Evolutionary conservation across 2,329 filamentous ascomycete genomes (phyloP).

Genomic region (Pleochaeta shiraiana): DNA sequence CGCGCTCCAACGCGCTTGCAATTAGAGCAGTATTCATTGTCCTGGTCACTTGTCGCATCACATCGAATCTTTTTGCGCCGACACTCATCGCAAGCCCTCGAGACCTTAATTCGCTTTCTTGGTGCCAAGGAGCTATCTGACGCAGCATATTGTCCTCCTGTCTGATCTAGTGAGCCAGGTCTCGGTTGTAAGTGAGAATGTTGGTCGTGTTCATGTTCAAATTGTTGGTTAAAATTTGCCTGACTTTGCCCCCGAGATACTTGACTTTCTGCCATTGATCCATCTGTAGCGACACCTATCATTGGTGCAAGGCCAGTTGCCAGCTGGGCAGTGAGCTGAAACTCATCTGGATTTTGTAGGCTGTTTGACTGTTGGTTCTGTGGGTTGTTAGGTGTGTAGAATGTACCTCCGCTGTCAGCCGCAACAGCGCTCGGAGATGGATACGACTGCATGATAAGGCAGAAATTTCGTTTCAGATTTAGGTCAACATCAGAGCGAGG

Average conservation of each 20-base stretch:
- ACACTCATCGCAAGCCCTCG: conserved; percentile 74
- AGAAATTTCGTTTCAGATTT: not conserved
- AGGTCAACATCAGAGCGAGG: conserved; percentile 10
- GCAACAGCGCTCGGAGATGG: conserved; percentile 15
- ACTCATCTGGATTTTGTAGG: conserved; percentile 21
- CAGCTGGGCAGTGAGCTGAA: conserved; percentile 24
- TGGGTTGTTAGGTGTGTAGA: conserved; percentile 15
- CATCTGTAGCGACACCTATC: conserved; percentile 20
- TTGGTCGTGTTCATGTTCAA: conserved; percentile 16
- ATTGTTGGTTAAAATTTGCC: conserved; percentile 20
- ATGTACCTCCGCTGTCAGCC: conserved; percentile 13
- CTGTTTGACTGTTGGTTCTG: conserved; percentile 13
- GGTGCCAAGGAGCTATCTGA: conserved; percentile 27
- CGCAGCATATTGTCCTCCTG: conserved; percentile 26
- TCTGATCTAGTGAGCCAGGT: conserved; percentile 14
- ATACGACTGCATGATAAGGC: conserved; percentile 10
- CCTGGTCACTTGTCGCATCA: conserved; percentile 55
- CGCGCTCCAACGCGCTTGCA: conserved; percentile 54
- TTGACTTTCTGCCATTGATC: conserved; percentile 20
- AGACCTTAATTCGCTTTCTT: conserved; percentile 66
- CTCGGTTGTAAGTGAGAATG: conserved; percentile 9
- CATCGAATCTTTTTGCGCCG: conserved; percentile 80
- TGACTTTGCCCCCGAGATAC: conserved; percentile 16
- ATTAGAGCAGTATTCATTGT: conserved; percentile 56
- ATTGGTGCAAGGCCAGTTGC: conserved; percentile 24